Evolutionary conservation across 2,329 filamentous ascomycete species (phyloP).

Genomic region (Thermothelomyces thermophilus): DNA sequence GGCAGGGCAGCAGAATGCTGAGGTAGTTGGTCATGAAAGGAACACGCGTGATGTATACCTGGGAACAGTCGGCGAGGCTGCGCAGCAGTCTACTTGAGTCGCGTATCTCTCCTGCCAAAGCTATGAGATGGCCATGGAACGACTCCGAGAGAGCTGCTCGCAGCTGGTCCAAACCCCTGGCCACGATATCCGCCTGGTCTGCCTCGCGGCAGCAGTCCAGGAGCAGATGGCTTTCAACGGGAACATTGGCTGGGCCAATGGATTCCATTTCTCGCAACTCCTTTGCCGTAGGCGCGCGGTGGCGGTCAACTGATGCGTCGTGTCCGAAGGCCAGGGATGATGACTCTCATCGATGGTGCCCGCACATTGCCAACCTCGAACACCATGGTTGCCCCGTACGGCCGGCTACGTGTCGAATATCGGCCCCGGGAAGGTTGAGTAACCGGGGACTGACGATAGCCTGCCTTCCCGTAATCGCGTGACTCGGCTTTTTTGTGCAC

Average conservation of each 20-base stretch:
- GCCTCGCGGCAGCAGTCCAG: constrained; percentile 50
- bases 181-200: constrained; percentile 43
- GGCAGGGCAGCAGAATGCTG: constrained; percentile 49
- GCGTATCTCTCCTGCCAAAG: constrained; percentile 43
- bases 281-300: not conserved
- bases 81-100: constrained; percentile 41
- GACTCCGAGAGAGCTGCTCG: constrained; percentile 38
- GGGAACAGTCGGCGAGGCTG: constrained; percentile 48
- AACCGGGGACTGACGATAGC: no score
- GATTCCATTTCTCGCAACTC: constrained; percentile 17
- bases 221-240: constrained; percentile 34
- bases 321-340: not conserved
- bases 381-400: constrained; percentile 12
- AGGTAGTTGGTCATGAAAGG: constrained; percentile 49
- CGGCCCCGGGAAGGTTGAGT: no score
- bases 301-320: constrained; percentile 2
- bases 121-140: constrained; percentile 41
- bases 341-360: constrained; percentile 3
- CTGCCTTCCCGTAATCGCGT: no score
- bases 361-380: constrained; percentile 14
- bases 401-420: not conserved
- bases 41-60: constrained; percentile 44
- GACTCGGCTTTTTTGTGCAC: no score
- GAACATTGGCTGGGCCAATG: constrained; percentile 5
- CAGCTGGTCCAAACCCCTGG: constrained; percentile 43